Evolutionary conservation across 306 rosid species (phyloP).

Genomic region (Vigna hirtella): DNA sequence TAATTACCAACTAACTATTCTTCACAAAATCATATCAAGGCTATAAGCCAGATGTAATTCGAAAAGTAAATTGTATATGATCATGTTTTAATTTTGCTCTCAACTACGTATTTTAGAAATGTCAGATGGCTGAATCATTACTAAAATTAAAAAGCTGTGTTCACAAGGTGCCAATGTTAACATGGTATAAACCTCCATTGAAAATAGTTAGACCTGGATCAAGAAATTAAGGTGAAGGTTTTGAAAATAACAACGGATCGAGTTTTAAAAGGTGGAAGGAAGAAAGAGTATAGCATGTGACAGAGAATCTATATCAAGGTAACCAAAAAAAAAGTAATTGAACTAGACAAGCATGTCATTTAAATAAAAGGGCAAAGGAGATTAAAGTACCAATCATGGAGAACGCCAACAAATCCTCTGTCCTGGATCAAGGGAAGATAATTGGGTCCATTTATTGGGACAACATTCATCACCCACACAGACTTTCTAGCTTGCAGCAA

Average conservation of each 20-base stretch:
- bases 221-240: not conserved
- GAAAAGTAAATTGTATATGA: not conserved
- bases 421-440: slow-evolving; percentile 89
- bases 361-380: slow-evolving; percentile 32
- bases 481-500: slow-evolving; percentile 84
- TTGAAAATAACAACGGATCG: not conserved
- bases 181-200: not conserved
- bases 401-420: slow-evolving; percentile 83
- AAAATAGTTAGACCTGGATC: slow-evolving; percentile 15
- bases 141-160: not conserved
- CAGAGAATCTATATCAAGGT: slow-evolving; percentile 26
- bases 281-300: slow-evolving; percentile 20
- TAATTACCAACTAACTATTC: slow-evolving; percentile 19
- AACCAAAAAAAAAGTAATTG: slow-evolving; percentile 15
- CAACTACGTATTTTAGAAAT: not conserved
- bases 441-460: slow-evolving; percentile 78
- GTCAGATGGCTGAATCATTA: not conserved
- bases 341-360: slow-evolving; percentile 10
- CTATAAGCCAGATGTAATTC: not conserved
- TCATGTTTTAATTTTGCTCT: not conserved
- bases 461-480: slow-evolving; percentile 97
- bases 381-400: slow-evolving; percentile 87
- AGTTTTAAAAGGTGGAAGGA: not conserved
- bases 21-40: slow-evolving; percentile 19
- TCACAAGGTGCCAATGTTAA: slow-evolving; percentile 8